Conservation (phyloP, 108 stramenopile genomes). For the Craspedostauros australis region DNA sequence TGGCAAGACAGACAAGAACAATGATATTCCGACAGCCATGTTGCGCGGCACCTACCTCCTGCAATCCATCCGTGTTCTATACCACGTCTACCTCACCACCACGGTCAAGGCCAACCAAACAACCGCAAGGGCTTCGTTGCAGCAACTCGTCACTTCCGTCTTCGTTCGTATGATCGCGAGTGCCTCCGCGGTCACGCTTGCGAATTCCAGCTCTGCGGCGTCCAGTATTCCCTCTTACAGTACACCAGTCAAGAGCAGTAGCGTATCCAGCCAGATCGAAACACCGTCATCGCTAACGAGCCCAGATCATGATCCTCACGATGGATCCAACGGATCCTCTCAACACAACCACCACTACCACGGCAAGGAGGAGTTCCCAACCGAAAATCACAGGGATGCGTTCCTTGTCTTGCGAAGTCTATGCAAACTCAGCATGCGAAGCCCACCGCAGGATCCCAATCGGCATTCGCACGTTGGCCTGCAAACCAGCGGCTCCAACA, state of each 20-base stretch:
- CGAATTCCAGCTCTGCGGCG: conserved; percentile 5
- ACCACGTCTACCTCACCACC: conserved; percentile 90
- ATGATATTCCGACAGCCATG: conserved; percentile 23
- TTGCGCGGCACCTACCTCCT: conserved; percentile 84
- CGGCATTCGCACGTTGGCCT: conserved; percentile 27
- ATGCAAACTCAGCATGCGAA: conserved; percentile 92
- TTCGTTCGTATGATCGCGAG: conserved; percentile 76
- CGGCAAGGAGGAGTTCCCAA: conserved; percentile 48
- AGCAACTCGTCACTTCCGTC: conserved; percentile 88
- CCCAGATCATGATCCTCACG: neutral
- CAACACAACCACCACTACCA: neutral
- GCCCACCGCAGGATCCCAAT: conserved; percentile 13
- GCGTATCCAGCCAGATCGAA: neutral
- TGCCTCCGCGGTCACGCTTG: neutral
- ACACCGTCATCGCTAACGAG: neutral
- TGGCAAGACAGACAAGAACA: neutral
- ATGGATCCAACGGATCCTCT: neutral
- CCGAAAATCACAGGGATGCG: conserved; percentile 91
- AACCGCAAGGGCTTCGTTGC: conserved; percentile 92
- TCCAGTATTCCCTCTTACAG: neutral
- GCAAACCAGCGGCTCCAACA: conserved; percentile 26
- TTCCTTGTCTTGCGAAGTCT: conserved; percentile 91
- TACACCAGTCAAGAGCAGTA: neutral
- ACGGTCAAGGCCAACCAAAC: conserved; percentile 81
- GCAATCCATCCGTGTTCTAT: conserved; percentile 86